Base-by-base conservation (phyloP, 2,329 filamentous ascomycete species). In the Alternaria sp. region DNA sequence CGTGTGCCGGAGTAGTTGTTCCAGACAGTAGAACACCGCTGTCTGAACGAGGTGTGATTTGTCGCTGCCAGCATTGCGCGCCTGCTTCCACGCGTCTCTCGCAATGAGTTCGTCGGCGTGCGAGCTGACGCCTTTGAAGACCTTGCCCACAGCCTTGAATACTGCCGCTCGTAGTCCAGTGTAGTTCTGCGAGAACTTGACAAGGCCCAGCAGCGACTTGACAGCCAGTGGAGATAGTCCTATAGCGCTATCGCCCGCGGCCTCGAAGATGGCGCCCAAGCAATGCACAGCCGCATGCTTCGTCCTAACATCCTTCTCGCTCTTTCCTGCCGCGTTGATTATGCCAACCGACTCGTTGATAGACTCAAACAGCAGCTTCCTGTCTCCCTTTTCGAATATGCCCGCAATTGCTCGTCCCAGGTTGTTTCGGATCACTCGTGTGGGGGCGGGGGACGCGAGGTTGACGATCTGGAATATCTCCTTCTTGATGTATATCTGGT, bases 21-120 rank as follows among this genome's bases (percentile, higher is more conserved):
- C 90, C 66, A 99, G 82, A 76, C 93, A 96, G 68, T 89, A 89
- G 74, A 92, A 96, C 9, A 93, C 92, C 60, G 89, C 88, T 15
- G 91, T 87, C 77, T 97, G 89, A 8, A 95, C 94, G 33, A 97
- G 85, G 3, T 89, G 86, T 5, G 93, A 92, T 80, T 96, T 98
- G 79, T 99, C 96, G 63, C 85, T 86, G 26, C 91, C 91, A 70
- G 91, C 87, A 79, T 86, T 93, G 66, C 96, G 89, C 25, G 90
- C 91, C 78, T 95, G 92, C 80, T 97, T 99, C 93, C 94, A 98
- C 15, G 96, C 88, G 78, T 97, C 94, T 74, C 94, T 89, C n/a
- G 92, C 92, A 41, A 94, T 85, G 58, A 84, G 85, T 79, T 99
- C 96, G 71, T 99, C 96, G 72, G 95, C 86, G 64, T 92, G 93